Evolutionary conservation across 371 early-diverging fungal genomes (phyloP).

Genomic region (Mortierella polycephala): DNA sequence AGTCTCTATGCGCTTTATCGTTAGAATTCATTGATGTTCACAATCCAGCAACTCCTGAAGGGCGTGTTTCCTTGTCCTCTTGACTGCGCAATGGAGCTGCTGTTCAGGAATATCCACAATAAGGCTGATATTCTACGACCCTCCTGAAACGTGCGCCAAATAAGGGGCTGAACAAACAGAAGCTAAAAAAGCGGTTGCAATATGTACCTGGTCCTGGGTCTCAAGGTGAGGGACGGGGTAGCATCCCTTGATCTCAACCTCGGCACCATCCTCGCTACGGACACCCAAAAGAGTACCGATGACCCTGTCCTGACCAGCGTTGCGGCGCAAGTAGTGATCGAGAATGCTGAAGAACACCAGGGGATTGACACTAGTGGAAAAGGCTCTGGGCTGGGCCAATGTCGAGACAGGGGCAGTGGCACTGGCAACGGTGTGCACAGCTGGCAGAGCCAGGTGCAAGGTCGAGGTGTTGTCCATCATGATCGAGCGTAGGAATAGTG

Average conservation of each 20-base stretch:
- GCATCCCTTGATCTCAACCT: conserved; percentile 89
- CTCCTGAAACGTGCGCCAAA: too few relatives aligned
- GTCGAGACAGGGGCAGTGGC: conserved; percentile 39
- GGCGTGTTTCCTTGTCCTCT: too few relatives aligned
- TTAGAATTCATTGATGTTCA: too few relatives aligned
- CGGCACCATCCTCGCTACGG: conserved; percentile 85
- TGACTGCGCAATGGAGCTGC: too few relatives aligned
- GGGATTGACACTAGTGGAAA: conserved; percentile 78
- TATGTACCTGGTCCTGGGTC: conserved; percentile 66
- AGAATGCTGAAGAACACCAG: conserved; percentile 92
- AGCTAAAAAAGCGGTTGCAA: background rate
- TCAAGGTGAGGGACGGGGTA: conserved; percentile 86
- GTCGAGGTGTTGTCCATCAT: conserved; percentile 55
- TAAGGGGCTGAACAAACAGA: background rate
- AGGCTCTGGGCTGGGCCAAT: conserved; percentile 65
- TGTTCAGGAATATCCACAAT: too few relatives aligned
- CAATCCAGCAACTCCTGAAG: too few relatives aligned
- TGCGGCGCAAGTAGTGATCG: conserved; percentile 91
- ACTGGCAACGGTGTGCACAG: conserved; percentile 51
- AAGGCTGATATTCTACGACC: too few relatives aligned
- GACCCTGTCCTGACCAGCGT: conserved; percentile 83
- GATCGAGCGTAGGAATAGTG: conserved; percentile 8
- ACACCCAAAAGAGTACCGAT: conserved; percentile 91
- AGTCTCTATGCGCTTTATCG: background rate
- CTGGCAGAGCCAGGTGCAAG: conserved; percentile 54